Conservation (phyloP, 1,139 yeast species). For the Taphrina confusa region DNA sequence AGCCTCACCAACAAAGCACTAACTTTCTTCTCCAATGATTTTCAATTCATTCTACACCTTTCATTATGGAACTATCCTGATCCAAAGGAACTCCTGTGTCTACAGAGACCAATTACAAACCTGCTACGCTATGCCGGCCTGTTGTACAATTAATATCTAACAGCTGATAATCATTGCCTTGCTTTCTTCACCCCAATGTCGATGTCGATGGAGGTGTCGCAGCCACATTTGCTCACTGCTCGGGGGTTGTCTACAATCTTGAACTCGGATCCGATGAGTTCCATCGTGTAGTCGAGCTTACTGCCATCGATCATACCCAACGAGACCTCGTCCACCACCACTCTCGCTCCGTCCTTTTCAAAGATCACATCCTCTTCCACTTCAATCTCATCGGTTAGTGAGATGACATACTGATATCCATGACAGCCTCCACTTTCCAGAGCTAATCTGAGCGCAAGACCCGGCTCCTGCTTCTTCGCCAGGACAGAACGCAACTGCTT, state of each 20-base stretch:
- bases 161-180: not conserved
- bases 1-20: no score
- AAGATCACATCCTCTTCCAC: conserved; percentile 53
- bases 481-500: conserved; percentile 9
- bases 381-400: conserved; percentile 54
- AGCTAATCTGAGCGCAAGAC: conserved; percentile 67
- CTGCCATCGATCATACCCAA: conserved; percentile 82
- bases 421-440: conserved; percentile 99
- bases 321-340: conserved; percentile 78
- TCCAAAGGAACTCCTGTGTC: no score
- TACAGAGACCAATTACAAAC: no score
- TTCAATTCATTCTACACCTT: no score
- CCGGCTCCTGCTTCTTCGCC: conserved; percentile 47
- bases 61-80: no score
- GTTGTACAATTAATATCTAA: not conserved
- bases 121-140: not conserved
- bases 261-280: conserved; percentile 91
- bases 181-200: conserved; percentile 26
- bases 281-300: conserved; percentile 84
- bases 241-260: conserved; percentile 88
- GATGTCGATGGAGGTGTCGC: conserved; percentile 33
- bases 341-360: conserved; percentile 66
- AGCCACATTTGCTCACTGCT: conserved; percentile 87
- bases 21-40: no score
- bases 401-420: conserved; percentile 87